Evolutionary conservation across 1,139 yeast species (phyloP).

Genomic region (Yamadazyma diospyri): DNA sequence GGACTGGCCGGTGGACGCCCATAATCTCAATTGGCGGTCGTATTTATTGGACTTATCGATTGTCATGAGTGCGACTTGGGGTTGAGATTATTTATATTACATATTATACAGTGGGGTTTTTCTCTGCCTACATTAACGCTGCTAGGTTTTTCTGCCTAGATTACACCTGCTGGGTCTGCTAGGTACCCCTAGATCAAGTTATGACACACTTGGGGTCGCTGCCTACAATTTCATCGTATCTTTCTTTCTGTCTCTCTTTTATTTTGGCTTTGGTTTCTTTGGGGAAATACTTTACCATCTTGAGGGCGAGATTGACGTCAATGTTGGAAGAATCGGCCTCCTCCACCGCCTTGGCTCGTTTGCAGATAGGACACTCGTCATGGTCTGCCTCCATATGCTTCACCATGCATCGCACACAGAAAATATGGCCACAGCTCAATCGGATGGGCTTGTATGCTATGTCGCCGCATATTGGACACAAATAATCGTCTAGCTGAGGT

Average conservation of each 20-base stretch:
- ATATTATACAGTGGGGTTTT: no score
- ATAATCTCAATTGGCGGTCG: constrained; percentile 84
- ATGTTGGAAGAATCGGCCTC: constrained; percentile 59
- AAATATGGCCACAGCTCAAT: constrained; percentile 60
- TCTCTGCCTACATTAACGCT: no score
- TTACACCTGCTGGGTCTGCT: no score
- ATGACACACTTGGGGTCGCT: constrained; percentile 24
- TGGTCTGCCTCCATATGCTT: constrained; percentile 58
- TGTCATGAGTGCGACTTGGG: constrained; percentile 12
- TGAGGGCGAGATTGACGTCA: constrained; percentile 50
- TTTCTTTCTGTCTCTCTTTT: constrained; percentile 56
- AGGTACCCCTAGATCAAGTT: background rate
- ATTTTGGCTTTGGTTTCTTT: constrained; percentile 61
- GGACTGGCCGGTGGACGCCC: constrained; percentile 80
- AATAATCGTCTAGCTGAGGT: constrained; percentile 73
- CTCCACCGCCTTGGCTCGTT: constrained; percentile 48
- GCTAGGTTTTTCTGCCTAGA: no score
- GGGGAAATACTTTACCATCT: constrained; percentile 62
- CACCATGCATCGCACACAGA: constrained; percentile 69
- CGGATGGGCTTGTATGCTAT: constrained; percentile 71
- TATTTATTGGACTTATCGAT: constrained; percentile 51
- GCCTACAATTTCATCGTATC: constrained; percentile 28
- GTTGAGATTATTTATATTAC: background rate
- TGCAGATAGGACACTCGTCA: constrained; percentile 65
- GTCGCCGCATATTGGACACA: constrained; percentile 68